These are phyloP conservation scores for Venturia nashicola DNA, from an alignment of 2,329 filamentous ascomycete genomes.

Conservation along the genomic window DNA sequence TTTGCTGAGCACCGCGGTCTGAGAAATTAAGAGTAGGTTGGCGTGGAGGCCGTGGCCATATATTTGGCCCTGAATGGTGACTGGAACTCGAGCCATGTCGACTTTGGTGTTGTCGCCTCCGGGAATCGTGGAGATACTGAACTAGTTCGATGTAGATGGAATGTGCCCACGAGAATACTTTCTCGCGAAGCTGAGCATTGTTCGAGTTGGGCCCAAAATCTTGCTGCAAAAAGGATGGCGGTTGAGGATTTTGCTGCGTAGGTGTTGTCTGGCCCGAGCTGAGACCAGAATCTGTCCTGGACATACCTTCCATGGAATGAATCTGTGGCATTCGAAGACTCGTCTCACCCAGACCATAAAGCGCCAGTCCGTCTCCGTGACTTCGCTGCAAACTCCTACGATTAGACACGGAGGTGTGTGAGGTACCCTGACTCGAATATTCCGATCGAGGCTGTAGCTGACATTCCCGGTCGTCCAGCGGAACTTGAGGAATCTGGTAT, in stretches of 20 bases:
- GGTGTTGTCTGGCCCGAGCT: constrained; percentile 8
- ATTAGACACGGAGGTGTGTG: background rate
- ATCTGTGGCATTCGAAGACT: background rate
- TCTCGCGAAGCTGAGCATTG: constrained; percentile 31
- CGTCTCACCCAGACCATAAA: background rate
- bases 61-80: constrained; percentile 37
- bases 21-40: constrained; percentile 41
- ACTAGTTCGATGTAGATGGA: constrained; percentile 37
- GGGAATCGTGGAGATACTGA: constrained; percentile 33
- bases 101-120: constrained; percentile 17
- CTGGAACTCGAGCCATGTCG: background rate
- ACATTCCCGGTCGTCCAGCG: background rate
- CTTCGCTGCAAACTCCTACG: background rate
- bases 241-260: background rate
- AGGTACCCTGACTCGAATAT: background rate
- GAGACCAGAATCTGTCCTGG: constrained; percentile 3
- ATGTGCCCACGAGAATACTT: constrained; percentile 33
- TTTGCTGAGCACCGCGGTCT: constrained; percentile 21
- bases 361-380: background rate
- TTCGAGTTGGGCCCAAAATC: constrained; percentile 30
- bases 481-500: background rate
- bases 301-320: background rate
- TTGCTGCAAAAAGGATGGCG: background rate
- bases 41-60: constrained; percentile 49
- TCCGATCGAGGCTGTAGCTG: background rate